Evolutionary conservation across 2,329 filamentous ascomycete genomes (phyloP).

Genomic region (Claviceps spartinae): DNA sequence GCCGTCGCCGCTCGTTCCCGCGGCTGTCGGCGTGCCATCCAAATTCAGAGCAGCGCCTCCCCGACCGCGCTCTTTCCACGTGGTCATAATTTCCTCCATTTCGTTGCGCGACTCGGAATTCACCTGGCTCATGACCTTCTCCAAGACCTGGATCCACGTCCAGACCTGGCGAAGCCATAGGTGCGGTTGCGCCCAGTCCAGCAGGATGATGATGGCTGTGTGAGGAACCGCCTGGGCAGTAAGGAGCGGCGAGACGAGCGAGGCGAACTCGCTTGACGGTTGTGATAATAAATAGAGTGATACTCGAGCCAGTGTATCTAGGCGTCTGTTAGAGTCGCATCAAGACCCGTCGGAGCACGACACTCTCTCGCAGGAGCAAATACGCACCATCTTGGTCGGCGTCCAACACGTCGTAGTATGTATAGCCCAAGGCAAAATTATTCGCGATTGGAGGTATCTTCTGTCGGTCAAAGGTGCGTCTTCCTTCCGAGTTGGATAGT

Average conservation of each 20-base stretch:
- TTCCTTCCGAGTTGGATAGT: constrained; percentile 39
- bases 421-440: constrained; percentile 84
- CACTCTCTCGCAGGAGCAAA: neutral
- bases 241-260: constrained; percentile 70
- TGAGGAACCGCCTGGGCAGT: constrained; percentile 74
- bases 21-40: constrained; percentile 45
- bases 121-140: constrained; percentile 60
- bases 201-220: constrained; percentile 76
- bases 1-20: constrained; percentile 39
- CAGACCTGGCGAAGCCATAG: constrained; percentile 79
- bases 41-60: constrained; percentile 48
- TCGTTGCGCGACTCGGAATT: constrained; percentile 64
- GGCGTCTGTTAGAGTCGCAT: constrained; percentile 11
- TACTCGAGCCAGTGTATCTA: constrained; percentile 79
- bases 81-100: constrained; percentile 74
- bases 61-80: constrained; percentile 65
- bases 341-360: neutral
- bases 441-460: constrained; percentile 74
- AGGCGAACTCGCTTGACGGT: constrained; percentile 68
- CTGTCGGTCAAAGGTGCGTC: constrained; percentile 40
- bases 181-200: constrained; percentile 94
- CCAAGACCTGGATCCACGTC: constrained; percentile 77
- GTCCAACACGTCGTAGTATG: constrained; percentile 88
- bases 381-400: constrained; percentile 75
- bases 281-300: constrained; percentile 82